phyloP scores from a whole-genome alignment of 805 yeast genomes.

The Nakazawaea laoshanensis region DNA sequence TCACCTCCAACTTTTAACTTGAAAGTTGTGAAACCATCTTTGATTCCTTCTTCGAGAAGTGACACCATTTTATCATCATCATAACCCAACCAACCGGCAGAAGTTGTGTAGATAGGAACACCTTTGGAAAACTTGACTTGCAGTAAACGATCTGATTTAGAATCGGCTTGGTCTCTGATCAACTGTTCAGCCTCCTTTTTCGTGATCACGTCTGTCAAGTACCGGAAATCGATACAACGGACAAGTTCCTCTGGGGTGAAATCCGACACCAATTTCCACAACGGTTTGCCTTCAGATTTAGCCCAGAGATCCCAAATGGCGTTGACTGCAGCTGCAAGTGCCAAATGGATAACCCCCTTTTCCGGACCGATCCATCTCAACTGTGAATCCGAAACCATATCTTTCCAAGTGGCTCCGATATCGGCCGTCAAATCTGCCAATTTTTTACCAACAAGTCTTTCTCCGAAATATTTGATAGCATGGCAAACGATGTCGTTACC shows the following conservation, averaged over 20 bases:
- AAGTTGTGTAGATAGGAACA: slow-evolving; percentile 36
- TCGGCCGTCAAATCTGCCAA: slow-evolving; percentile 24
- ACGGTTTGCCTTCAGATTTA: slow-evolving; percentile 25
- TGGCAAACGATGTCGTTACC: slow-evolving; percentile 27
- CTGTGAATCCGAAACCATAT: slow-evolving; percentile 29
- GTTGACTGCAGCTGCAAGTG: slow-evolving; percentile 30
- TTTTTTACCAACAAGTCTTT: slow-evolving; percentile 23
- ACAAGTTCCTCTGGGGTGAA: slow-evolving; percentile 32
- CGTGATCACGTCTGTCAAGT: slow-evolving; percentile 33
- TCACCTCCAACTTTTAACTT: slow-evolving; percentile 33
- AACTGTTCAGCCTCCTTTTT: slow-evolving; percentile 30
- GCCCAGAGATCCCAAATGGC: slow-evolving; percentile 38
- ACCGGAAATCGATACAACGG: slow-evolving; percentile 30
- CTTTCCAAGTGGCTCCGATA: slow-evolving; percentile 32
- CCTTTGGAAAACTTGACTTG: slow-evolving; percentile 25
- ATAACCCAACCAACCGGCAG: slow-evolving; percentile 37
- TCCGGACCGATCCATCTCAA: slow-evolving; percentile 39
- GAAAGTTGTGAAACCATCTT: slow-evolving; percentile 29
- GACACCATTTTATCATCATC: slow-evolving; percentile 30
- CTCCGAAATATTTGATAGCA: slow-evolving; percentile 28
- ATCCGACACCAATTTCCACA: slow-evolving; percentile 33
- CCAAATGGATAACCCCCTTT: slow-evolving; percentile 32
- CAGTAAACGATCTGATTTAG: slow-evolving; percentile 23
- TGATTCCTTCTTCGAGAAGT: slow-evolving; percentile 23
- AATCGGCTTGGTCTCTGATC: slow-evolving; percentile 20